Base-by-base conservation (phyloP, 192 early-diverging fungal species). In the Coemansia sp. region DNA sequence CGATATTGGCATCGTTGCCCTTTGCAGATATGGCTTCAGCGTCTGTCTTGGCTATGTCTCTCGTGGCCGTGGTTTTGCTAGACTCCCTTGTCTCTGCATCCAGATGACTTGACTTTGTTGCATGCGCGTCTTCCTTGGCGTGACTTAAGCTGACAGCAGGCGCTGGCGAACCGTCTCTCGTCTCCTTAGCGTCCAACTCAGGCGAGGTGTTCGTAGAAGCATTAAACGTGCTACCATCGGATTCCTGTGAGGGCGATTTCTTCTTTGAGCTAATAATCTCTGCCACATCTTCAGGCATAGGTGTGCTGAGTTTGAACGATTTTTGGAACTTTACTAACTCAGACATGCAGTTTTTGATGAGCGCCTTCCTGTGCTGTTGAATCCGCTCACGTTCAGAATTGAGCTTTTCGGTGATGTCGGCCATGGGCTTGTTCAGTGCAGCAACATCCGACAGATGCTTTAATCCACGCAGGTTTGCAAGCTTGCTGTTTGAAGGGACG, bases 311-410 rank as follows among this genome's bases (percentile, higher is more conserved):
- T 79, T 92, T 91, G 62, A 96, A 91, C 3, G 75, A 85, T 68
- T 86, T 76, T 62, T 91, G 89, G 70, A 94, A 96, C 40, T 87
- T 87, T 63, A 86, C 88, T 65, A 96, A 84, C 51, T 93, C 92
- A 2, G 90, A 87, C 52, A 95, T 67, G 28, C 90, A 86, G 18
- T 88, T 90, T 69, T 91, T 91, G 21, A 86, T 63, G 49, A 94
- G 62, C 12, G 85, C 87, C 66, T 90, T 87, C 65, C 89, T 92
- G 60, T 86, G 87, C 65, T 91, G 87, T 35, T 89, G 82, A 23
- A 95, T 85, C 34, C 87, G 83, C 56, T 87, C 89, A 39, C 94
- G 91, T 74, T 96, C 94, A 4, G 83, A 84, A 18, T 81, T 86
- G 16, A 91, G 88, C 64, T 81, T 81, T 46, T 81, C 79, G 2